A percentile compares a stretch with the other conserved stretches of the same genome.
phyloP scores from a whole-genome alignment of 2,329 filamentous ascomycete genomes.

The Trichophyton benhamiae region DNA sequence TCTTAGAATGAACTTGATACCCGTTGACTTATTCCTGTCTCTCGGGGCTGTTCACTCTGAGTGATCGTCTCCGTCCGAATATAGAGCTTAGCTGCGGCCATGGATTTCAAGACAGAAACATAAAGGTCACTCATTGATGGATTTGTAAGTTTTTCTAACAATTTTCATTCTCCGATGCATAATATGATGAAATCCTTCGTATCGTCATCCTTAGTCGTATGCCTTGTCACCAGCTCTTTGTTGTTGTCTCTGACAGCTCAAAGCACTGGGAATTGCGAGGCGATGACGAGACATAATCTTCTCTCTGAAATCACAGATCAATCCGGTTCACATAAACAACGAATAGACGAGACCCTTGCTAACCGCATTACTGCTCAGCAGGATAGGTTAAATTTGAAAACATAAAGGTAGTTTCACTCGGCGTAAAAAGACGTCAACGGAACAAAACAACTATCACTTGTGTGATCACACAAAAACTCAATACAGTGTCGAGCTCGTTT shows the following conservation, averaged over 20 bases:
- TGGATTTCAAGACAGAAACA: background rate
- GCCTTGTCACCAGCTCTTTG: constrained; percentile 26
- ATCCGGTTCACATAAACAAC: background rate
- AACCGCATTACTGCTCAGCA: background rate
- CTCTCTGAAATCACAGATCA: constrained; percentile 10
- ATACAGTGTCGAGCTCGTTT: too few species aligned
- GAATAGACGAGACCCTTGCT: background rate
- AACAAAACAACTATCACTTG: too few species aligned
- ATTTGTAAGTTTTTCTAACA: background rate
- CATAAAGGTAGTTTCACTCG: too few species aligned
- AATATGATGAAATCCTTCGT: constrained; percentile 69
- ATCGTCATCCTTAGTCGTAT: constrained; percentile 98
- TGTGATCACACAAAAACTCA: too few species aligned
- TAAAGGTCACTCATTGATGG: background rate
- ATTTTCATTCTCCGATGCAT: background rate
- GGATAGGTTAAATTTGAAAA: background rate
- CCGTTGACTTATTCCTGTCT: background rate
- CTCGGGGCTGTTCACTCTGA: background rate
- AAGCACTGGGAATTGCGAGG: constrained; percentile 1
- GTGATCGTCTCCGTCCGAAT: background rate
- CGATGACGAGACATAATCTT: constrained; percentile 14
- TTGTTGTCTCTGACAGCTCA: background rate
- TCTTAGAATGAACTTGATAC: too few species aligned
- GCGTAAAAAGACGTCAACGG: too few species aligned
- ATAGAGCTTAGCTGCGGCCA: background rate